Percentiles rank a stretch among this genome's conserved stretches.
Evolutionary conservation across 805 yeast species (phyloP).

Genomic region (Yarrowia keelungensis): DNA sequence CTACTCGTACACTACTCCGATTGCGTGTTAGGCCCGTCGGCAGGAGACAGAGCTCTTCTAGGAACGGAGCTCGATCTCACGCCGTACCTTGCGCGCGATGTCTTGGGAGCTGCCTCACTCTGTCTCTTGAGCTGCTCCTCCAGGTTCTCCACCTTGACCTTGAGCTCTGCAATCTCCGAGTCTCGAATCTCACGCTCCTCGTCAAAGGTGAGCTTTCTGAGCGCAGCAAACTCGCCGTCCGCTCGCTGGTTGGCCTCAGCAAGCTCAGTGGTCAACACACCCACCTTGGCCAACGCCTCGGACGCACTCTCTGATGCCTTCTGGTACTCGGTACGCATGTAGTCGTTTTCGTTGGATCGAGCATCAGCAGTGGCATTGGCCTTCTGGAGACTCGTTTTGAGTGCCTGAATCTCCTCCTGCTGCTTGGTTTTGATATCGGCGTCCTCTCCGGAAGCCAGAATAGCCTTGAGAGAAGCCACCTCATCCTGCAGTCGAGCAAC

Average conservation of each 20-base stretch:
- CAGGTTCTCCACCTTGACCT: constrained; percentile 45
- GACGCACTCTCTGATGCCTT: constrained; percentile 48
- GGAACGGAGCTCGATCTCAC: constrained; percentile 45
- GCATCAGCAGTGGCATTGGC: constrained; percentile 57
- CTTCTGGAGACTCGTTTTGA: constrained; percentile 57
- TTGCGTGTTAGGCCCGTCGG: constrained; percentile 31
- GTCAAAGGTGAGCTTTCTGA: constrained; percentile 46
- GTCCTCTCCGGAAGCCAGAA: constrained; percentile 43
- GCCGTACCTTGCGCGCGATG: constrained; percentile 44
- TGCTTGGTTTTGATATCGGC: constrained; percentile 48
- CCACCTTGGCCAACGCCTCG: constrained; percentile 47
- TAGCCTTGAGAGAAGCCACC: constrained; percentile 46
- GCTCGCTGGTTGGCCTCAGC: constrained; percentile 42
- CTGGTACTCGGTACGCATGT: constrained; percentile 52
- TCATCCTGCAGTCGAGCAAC: constrained; percentile 48
- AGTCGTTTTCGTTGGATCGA: constrained; percentile 64
- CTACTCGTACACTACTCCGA: constrained; percentile 12
- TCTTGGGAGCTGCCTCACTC: constrained; percentile 41
- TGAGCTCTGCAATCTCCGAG: constrained; percentile 45
- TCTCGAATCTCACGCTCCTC: constrained; percentile 48
- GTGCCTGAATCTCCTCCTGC: constrained; percentile 55
- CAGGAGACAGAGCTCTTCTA: constrained; percentile 42
- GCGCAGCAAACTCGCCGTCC: constrained; percentile 45
- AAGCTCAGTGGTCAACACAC: constrained; percentile 45
- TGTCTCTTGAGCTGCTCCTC: constrained; percentile 48